A percentile compares a stretch with the other conserved stretches of the same genome.
Conservation (phyloP, 2,329 filamentous ascomycete species). For the Teratosphaeria nubilosa region DNA sequence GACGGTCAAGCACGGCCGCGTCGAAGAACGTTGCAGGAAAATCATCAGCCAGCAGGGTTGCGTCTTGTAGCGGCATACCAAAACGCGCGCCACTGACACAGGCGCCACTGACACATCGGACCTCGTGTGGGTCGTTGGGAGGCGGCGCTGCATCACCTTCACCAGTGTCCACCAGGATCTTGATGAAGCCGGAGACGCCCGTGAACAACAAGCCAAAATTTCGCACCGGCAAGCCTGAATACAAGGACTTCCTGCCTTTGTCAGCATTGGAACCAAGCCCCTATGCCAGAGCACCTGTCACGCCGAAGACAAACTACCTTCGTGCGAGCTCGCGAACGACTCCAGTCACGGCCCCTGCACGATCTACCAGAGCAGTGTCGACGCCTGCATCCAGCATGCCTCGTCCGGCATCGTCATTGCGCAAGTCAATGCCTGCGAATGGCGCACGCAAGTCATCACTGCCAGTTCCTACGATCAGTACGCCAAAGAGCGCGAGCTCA, state of each 20-base stretch:
- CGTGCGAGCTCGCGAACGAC: conserved; percentile 6
- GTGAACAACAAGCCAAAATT: conserved; percentile 17
- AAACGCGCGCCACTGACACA: conserved; percentile 8
- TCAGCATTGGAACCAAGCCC: conserved; percentile 25
- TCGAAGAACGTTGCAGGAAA: neutral
- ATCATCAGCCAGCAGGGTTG: conserved; percentile 3
- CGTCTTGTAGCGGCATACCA: conserved; percentile 9
- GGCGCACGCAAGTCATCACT: conserved; percentile 3
- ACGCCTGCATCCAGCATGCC: neutral
- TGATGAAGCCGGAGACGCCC: conserved; percentile 3
- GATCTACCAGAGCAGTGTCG: neutral
- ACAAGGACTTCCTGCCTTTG: conserved; percentile 23
- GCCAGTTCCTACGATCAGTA: neutral
- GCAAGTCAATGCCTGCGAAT: neutral
- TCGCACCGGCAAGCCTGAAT: conserved; percentile 11
- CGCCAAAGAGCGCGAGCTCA: conserved; percentile 4
- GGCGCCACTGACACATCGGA: conserved; percentile 10
- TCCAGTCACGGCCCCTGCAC: neutral
- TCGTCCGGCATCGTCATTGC: conserved; percentile 3
- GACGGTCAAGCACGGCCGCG: conserved; percentile 2
- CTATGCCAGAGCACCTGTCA: conserved; percentile 23
- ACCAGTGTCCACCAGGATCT: conserved; percentile 10
- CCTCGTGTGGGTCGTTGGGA: neutral
- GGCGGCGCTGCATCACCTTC: conserved; percentile 9
- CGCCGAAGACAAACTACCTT: conserved; percentile 20